Base-by-base conservation (phyloP, 306 rosid species). In the Ochetophila trinervis region DNA sequence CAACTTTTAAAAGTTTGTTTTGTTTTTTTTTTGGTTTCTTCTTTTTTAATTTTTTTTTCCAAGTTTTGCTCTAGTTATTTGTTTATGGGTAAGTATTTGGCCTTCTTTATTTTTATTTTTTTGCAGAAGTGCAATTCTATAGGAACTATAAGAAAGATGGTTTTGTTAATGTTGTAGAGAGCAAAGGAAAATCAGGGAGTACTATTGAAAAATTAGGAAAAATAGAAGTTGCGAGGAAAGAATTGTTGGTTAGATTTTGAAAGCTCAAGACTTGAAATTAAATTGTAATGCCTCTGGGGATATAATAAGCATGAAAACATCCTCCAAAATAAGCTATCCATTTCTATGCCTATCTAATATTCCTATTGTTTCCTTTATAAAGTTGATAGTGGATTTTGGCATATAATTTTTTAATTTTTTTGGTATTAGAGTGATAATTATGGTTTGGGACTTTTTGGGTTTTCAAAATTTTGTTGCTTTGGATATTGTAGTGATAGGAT, bases 91-190 rank as follows among this genome's bases (percentile, higher is more conserved):
- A 27, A 27, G 4, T 27, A 27, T 27, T 27, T 27, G 32, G 32
- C 32, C 32, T 27, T 27, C 4, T 27, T 4, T 27, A 27, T 27
- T 4, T 27, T 27, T 27, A 27, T 1, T 27, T 27, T 27, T 27
- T 27, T 27, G 32, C 32, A 27, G 4, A 27, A 1, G 4, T 27
- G 32, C 32, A 27, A 27, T 27, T 27, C 32, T 27, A 27, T 27
- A 89, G 50, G 80, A 67, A 54, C 58, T 27, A 63, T 47, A 65
- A 24, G 64, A 63, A 71, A 8, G 78, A 71, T 57, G 79, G 67
- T 20, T 30, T 69, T 59, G 44, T 21, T 44, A 52, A n/a, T n/a
- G n/a, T 65, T 35, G 72, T 76, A 70, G 73, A 49, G 4, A 42
- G 63, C 1, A 37, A 45, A 22, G 70, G 32, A 51, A 57, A 23